These are phyloP conservation scores for Pouteria campechiana DNA, from an alignment of 179 eudicot genomes.

Conservation along the genomic window DNA sequence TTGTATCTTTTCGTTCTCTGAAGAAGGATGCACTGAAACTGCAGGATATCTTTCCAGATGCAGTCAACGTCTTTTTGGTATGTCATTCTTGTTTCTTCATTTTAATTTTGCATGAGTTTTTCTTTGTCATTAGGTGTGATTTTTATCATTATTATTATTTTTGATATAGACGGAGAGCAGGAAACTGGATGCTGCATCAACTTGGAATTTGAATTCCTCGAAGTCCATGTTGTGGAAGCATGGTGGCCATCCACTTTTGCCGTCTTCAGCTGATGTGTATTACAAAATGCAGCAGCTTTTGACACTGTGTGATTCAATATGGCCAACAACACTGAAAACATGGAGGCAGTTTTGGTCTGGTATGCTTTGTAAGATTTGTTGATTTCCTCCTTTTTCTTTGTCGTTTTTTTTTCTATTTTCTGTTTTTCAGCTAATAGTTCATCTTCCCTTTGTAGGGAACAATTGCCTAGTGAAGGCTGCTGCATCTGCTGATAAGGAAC, in stretches of 20 bases:
- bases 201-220: constrained; percentile 42
- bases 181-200: constrained; percentile 14
- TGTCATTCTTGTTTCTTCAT: background rate
- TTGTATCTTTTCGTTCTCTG: constrained; percentile 60
- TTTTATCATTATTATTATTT: background rate
- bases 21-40: constrained; percentile 43
- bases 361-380: too few relatives aligned
- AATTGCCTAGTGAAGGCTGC: constrained; percentile 26
- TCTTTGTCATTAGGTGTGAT: background rate
- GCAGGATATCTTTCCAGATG: constrained; percentile 34
- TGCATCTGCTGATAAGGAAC: constrained; percentile 38
- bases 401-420: background rate
- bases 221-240: constrained; percentile 81
- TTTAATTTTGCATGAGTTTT: background rate
- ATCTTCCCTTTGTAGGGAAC: constrained; percentile 11
- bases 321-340: constrained; percentile 37
- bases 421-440: background rate
- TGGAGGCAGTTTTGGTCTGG: constrained; percentile 34
- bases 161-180: constrained; percentile 34
- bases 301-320: constrained; percentile 33
- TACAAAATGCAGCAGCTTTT: constrained; percentile 46
- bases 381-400: background rate
- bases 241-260: constrained; percentile 86
- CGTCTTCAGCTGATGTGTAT: constrained; percentile 51
- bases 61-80: constrained; percentile 49